Conservation (phyloP, 2,329 filamentous ascomycete species). For the Alternaria alternata region DNA sequence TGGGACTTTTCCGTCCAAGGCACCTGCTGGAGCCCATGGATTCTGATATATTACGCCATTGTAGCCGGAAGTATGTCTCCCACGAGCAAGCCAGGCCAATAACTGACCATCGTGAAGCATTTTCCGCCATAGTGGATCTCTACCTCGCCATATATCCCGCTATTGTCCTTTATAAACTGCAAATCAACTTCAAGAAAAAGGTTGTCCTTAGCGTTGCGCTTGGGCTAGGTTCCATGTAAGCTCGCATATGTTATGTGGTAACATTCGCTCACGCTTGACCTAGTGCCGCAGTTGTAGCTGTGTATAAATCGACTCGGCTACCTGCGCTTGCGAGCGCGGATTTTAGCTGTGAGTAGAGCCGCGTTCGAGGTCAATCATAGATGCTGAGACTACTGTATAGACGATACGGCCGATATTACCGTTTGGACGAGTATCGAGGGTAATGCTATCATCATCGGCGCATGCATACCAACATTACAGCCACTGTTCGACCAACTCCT, state of each 20-base stretch:
- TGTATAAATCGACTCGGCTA: slow-evolving; percentile 4
- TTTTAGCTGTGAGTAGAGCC: not conserved
- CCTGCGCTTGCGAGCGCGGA: slow-evolving; percentile 2
- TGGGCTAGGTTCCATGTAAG: slow-evolving; percentile 1
- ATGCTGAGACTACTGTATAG: not conserved
- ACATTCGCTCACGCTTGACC: not conserved
- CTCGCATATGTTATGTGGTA: not conserved
- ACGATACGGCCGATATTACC: slow-evolving; percentile 1
- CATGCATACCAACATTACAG: slow-evolving; percentile 7
- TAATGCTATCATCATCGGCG: slow-evolving; percentile 8
- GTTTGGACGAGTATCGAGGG: slow-evolving; percentile 10
- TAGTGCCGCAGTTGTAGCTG: slow-evolving; percentile 1
- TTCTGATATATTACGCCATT: slow-evolving; percentile 1
- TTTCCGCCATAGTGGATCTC: slow-evolving; percentile 2
- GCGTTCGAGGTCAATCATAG: too few species aligned
- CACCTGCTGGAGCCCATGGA: slow-evolving; percentile 6
- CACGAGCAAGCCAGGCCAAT: too few species aligned
- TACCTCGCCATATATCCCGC: slow-evolving; percentile 3
- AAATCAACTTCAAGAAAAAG: slow-evolving; percentile 1
- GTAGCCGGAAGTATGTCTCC: not conserved
- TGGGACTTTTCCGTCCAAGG: not conserved
- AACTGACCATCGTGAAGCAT: not conserved
- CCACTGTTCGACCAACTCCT: not conserved
- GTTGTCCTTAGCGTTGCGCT: not conserved
- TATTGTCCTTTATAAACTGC: not conserved